Evolutionary conservation across 345 rosid genomes (phyloP), one percentile per base, ranked within the genome.

Genomic region (Aurinia saxatilis): DNA sequence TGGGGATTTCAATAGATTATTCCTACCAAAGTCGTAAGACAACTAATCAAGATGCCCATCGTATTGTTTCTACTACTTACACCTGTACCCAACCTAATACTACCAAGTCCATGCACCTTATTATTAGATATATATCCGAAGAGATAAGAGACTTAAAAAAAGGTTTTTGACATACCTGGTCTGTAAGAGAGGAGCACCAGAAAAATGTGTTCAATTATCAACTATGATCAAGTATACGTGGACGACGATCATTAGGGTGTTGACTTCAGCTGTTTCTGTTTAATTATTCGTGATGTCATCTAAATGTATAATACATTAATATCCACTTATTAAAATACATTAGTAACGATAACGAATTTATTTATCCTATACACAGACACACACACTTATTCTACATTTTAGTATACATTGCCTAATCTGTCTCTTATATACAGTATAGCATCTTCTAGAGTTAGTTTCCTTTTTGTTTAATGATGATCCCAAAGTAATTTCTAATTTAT

Each of bases 281-380:
- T 12, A 14, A 40, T 40, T 49, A 68, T 57, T 67, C 23, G 3
- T 68, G 66, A 68, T 59, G 73, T 68, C 66, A 68, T 42, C 53
- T 39, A 38, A 10, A 7, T 19, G 10, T 21, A 21, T 2, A 21
- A 21, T 21, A 21, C 27, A n/a, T n/a, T n/a, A n/a, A n/a, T n/a
- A n/a, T n/a, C n/a, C n/a, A n/a, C n/a, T n/a, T n/a, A n/a, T n/a
- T n/a, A n/a, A n/a, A n/a, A n/a, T n/a, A n/a, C n/a, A n/a, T n/a
- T n/a, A n/a, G n/a, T n/a, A n/a, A n/a, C n/a, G n/a, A n/a, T n/a
- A n/a, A n/a, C n/a, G n/a, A n/a, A n/a, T n/a, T n/a, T n/a, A n/a
- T n/a, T n/a, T n/a, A n/a, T n/a, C n/a, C 21, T 8, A 27, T 30
- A 15, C 29, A 7, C 17, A 44, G n/a, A n/a, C n/a, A 13, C 1